Evolutionary conservation across 495 filamentous ascomycete species (phyloP).

Genomic region (Apiosordaria backusii): DNA sequence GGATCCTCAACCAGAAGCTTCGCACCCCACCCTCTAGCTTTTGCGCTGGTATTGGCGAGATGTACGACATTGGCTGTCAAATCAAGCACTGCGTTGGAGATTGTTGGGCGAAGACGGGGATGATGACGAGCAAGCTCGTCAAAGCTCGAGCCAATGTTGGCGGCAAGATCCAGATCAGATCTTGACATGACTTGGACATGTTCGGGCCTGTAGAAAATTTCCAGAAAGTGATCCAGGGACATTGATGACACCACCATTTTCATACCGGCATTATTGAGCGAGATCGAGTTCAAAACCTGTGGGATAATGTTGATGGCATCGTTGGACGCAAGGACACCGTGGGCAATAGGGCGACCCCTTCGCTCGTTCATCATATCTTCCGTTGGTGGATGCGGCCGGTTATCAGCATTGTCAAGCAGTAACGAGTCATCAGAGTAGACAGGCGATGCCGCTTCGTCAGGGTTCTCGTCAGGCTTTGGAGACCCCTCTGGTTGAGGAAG

Average conservation of each 20-base stretch:
- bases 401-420: constrained; percentile 37
- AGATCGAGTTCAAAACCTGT: constrained; percentile 87
- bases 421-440: constrained; percentile 39
- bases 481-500: constrained; percentile 23
- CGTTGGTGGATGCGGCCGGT: constrained; percentile 43
- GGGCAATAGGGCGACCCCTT: constrained; percentile 51
- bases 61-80: constrained; percentile 77
- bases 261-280: constrained; percentile 83
- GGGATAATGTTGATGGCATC: constrained; percentile 87
- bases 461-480: constrained; percentile 27
- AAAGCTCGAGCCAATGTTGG: constrained; percentile 72
- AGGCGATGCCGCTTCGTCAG: constrained; percentile 36
- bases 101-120: constrained; percentile 70
- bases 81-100: constrained; percentile 73
- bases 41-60: constrained; percentile 64
- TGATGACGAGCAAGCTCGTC: constrained; percentile 95
- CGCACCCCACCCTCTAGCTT: constrained; percentile 65
- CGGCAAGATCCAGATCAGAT: constrained; percentile 62
- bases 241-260: constrained; percentile 80
- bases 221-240: constrained; percentile 81
- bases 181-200: constrained; percentile 76
- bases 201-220: constrained; percentile 87
- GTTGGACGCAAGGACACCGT: constrained; percentile 73
- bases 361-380: constrained; percentile 40
- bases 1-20: constrained; percentile 65